Evolutionary conservation across 495 filamentous ascomycete species (phyloP), one percentile per base, ranked within the genome.

Genomic region (Annulohypoxylon maeteangense): DNA sequence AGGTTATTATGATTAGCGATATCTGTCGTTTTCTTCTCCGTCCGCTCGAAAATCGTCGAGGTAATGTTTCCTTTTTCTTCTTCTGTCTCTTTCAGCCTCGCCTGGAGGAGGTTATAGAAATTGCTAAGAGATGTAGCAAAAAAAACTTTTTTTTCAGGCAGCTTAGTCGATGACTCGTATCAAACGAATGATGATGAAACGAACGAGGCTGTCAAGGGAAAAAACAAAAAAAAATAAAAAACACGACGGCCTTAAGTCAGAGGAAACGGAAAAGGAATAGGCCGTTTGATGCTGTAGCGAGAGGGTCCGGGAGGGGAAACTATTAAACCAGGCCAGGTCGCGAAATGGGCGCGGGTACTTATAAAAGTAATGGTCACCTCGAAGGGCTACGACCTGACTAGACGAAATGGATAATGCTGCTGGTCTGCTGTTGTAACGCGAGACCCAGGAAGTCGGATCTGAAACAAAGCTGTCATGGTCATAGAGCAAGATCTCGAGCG

Each of bases 131-230:
- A 54, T 62, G 45, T 50, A 53, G 38, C 38, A 68, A 67, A 55
- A 48, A 65, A 67, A 54, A 48, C 20, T 22, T 31, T 66, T 56
- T 66, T 56, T 12, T 38, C 57, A 38, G 54, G 62, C 34, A 72
- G 58, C 53, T 58, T 45, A 42, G 65, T 69, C 53, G 65, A 65
- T 65, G 55, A 75, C 62, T 82, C 80, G 82, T 82, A 73, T 83
- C 81, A 83, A 83, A 82, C 80, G 78, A 84, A 82, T 65, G 79
- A 68, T 66, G 67, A 36, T 76, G 71, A 75, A 76, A 76, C 71
- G 68, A 76, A 78, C 60, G 68, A 73, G 65, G 65, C 61, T 65
- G 55, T 71, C 62, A 69, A 64, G 67, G 62, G 44, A 72, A 70
- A 48, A 63, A 58, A 61, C 66, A 55, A 32, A 50, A 7, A 58